A percentile compares a stretch with the other conserved stretches of the same genome.
phyloP scores from a whole-genome alignment of 306 rosid genomes.

The Prunus mira region DNA sequence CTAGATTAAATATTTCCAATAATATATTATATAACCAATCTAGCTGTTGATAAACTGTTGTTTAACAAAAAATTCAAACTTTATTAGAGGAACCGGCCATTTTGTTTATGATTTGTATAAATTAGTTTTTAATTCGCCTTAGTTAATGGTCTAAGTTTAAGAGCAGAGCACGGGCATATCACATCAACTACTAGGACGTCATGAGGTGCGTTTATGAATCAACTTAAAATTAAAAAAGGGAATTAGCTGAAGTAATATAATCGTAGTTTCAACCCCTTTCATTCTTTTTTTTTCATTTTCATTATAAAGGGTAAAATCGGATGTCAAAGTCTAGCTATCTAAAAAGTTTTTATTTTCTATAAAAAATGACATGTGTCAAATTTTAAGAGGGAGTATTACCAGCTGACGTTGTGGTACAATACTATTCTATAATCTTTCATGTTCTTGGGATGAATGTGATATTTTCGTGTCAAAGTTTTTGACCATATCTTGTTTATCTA shows the following conservation, averaged over 20 bases:
- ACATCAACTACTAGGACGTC: conserved; percentile 6
- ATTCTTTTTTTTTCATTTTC: neutral
- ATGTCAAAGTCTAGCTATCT: no score
- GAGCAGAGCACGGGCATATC: neutral
- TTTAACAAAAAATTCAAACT: neutral
- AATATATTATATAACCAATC: neutral
- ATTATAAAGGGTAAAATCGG: no score
- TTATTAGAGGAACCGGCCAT: neutral
- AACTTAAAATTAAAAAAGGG: neutral
- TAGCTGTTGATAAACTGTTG: neutral
- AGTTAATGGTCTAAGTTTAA: neutral
- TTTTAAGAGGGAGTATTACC: no score
- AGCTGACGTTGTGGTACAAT: no score
- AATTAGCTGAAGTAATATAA: neutral
- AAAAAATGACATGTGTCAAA: no score
- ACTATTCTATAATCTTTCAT: no score
- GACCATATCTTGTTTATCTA: no score
- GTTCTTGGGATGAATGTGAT: no score
- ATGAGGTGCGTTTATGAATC: neutral
- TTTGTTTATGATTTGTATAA: neutral
- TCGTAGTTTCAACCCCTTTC: neutral
- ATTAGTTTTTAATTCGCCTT: neutral
- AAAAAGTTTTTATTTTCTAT: no score
- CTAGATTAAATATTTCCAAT: neutral
- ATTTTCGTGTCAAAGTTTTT: no score